phyloP scores from a whole-genome alignment of 805 yeast genomes.

The Yarrowia yakushimensis region DNA sequence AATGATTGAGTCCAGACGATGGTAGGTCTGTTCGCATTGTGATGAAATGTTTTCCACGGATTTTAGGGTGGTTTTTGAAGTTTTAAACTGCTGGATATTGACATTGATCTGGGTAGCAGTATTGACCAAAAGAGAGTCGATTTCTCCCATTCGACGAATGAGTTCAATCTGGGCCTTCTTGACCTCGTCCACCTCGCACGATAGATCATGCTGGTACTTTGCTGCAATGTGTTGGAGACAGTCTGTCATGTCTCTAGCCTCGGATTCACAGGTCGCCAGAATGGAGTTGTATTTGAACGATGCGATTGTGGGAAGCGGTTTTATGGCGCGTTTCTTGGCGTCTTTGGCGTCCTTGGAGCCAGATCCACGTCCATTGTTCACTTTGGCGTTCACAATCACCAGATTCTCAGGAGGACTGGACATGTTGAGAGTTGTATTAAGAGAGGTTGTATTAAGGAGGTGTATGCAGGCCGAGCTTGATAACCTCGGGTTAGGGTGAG shows the following conservation, averaged over 20 bases:
- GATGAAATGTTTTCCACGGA: conserved; percentile 26
- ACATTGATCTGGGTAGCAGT: conserved; percentile 26
- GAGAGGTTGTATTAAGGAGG: neutral
- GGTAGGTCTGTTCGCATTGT: conserved; percentile 21
- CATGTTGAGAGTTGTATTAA: neutral
- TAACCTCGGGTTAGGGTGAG: neutral
- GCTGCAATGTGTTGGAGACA: conserved; percentile 18
- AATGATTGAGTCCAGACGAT: neutral
- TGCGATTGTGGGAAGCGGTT: conserved; percentile 25
- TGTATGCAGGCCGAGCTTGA: neutral
- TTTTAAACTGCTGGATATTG: conserved; percentile 1
- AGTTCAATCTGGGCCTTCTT: conserved; percentile 27
- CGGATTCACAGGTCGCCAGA: conserved; percentile 5
- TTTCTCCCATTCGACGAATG: conserved; percentile 26
- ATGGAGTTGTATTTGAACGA: conserved; percentile 28
- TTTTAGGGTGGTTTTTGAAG: conserved; percentile 7
- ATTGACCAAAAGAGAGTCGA: conserved; percentile 28
- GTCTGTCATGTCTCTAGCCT: conserved; percentile 21
- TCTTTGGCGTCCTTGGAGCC: neutral
- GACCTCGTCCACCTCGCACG: conserved; percentile 28
- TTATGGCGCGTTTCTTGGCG: neutral
- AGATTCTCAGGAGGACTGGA: conserved; percentile 7
- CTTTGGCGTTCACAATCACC: conserved; percentile 14
- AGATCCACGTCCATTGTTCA: neutral
- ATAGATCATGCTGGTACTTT: conserved; percentile 28